phyloP scores from a whole-genome alignment of 1,139 yeast species.

The Pichia sp. region DNA sequence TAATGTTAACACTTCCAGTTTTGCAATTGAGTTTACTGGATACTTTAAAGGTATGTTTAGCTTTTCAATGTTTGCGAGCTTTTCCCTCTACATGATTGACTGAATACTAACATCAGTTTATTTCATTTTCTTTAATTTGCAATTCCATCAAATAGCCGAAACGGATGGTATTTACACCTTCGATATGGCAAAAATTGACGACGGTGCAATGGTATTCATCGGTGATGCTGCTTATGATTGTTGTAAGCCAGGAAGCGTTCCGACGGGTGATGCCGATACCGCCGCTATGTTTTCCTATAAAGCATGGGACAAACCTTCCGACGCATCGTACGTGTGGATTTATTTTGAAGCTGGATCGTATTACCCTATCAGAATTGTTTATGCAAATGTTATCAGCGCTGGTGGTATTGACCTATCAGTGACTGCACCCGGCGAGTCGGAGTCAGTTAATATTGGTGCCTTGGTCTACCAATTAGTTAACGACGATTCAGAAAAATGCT shows the following conservation, averaged over 20 bases:
- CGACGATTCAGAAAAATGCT: conserved; percentile 10
- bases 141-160: conserved; percentile 17
- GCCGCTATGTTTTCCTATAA: conserved; percentile 23
- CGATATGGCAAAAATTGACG: conserved; percentile 25
- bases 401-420: conserved; percentile 12
- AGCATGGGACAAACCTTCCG: background rate
- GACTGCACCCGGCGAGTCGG: conserved; percentile 19
- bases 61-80: too few species aligned
- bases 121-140: background rate
- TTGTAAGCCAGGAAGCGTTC: conserved; percentile 24
- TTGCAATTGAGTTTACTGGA: conserved; percentile 16
- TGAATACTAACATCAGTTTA: conserved; percentile 3
- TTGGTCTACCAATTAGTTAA: conserved; percentile 14
- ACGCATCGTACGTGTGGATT: conserved; percentile 14
- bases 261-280: conserved; percentile 12
- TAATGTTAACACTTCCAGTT: conserved; percentile 6
- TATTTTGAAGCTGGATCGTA: conserved; percentile 25
- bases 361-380: conserved; percentile 32
- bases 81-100: background rate
- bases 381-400: conserved; percentile 19
- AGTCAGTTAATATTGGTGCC: conserved; percentile 9
- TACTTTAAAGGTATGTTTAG: conserved; percentile 15
- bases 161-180: conserved; percentile 30
- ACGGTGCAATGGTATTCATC: conserved; percentile 29
- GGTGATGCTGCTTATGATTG: conserved; percentile 32